Evolutionary conservation across 495 filamentous ascomycete genomes (phyloP).

Genomic region (Apiosordaria backusii): DNA sequence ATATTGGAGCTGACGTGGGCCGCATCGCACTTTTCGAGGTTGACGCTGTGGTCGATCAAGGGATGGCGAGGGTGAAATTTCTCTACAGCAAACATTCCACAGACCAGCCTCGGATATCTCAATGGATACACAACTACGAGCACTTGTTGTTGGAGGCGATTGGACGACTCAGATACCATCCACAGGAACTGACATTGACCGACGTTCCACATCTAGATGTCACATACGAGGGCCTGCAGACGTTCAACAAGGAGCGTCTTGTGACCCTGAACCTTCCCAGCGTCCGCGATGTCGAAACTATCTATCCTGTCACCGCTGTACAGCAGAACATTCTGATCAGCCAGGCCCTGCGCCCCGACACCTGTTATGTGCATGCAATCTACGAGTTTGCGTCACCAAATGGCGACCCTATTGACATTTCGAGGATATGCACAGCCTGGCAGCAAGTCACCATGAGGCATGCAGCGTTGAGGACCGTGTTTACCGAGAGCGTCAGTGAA

Average conservation of each 20-base stretch:
- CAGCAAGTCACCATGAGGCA: constrained; percentile 39
- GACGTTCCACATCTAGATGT: constrained; percentile 62
- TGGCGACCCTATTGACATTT: constrained; percentile 38
- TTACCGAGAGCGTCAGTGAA: constrained; percentile 41
- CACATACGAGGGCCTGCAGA: constrained; percentile 54
- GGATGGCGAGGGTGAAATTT: constrained; percentile 60
- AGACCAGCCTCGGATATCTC: constrained; percentile 53
- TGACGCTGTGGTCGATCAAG: constrained; percentile 54
- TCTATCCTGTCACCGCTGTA: constrained; percentile 64
- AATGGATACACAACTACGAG: constrained; percentile 60
- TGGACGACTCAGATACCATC: constrained; percentile 45
- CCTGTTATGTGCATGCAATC: constrained; percentile 59
- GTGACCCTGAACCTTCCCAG: constrained; percentile 46
- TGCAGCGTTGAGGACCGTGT: constrained; percentile 42
- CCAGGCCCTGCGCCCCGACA: constrained; percentile 51
- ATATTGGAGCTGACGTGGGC: constrained; percentile 52
- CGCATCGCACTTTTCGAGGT: constrained; percentile 67
- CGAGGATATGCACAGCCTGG: constrained; percentile 46
- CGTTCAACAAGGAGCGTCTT: constrained; percentile 48
- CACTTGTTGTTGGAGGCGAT: constrained; percentile 51
- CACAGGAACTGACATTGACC: constrained; percentile 54
- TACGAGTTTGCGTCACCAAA: constrained; percentile 52
- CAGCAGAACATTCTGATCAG: constrained; percentile 66
- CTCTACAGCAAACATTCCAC: constrained; percentile 59
- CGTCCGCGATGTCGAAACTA: constrained; percentile 45